Conservation (phyloP, 108 stramenopile species). For the Cyclotella sp. region DNA sequence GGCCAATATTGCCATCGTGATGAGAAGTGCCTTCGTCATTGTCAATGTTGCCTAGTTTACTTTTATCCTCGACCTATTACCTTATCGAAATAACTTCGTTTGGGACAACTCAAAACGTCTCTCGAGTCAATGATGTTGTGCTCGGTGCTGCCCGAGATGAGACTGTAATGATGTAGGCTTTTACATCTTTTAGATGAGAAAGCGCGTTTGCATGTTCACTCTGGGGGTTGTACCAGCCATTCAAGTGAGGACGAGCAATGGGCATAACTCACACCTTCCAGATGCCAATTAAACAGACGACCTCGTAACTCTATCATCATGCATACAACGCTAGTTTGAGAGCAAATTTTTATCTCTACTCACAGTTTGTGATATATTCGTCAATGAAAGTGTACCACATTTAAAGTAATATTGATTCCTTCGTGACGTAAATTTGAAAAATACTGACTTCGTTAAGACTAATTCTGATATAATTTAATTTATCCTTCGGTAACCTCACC, state of each 20-base stretch:
- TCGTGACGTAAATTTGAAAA: not conserved
- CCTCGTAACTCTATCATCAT: no score
- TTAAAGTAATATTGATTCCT: slow-evolving; percentile 11
- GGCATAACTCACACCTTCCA: no score
- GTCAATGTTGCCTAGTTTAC: not conserved
- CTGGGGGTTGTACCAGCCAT: not conserved
- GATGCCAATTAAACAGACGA: no score
- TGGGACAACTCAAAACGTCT: no score
- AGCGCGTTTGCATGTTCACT: not conserved
- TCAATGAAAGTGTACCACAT: not conserved
- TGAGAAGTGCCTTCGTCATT: slow-evolving; percentile 2
- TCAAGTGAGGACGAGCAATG: not conserved
- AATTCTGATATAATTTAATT: no score
- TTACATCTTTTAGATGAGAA: no score
- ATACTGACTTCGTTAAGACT: not conserved
- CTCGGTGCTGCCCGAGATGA: no score
- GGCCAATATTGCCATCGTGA: not conserved
- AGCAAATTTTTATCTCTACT: not conserved
- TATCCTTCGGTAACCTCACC: no score
- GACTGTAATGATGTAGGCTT: no score
- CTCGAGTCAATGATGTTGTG: no score
- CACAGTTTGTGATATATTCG: not conserved
- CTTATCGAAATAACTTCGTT: not conserved
- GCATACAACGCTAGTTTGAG: not conserved
- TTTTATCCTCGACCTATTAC: not conserved